Evolutionary conservation across 1,284 basidiomycete species (phyloP).

Genomic region (Cryptococcus depauperatus): DNA sequence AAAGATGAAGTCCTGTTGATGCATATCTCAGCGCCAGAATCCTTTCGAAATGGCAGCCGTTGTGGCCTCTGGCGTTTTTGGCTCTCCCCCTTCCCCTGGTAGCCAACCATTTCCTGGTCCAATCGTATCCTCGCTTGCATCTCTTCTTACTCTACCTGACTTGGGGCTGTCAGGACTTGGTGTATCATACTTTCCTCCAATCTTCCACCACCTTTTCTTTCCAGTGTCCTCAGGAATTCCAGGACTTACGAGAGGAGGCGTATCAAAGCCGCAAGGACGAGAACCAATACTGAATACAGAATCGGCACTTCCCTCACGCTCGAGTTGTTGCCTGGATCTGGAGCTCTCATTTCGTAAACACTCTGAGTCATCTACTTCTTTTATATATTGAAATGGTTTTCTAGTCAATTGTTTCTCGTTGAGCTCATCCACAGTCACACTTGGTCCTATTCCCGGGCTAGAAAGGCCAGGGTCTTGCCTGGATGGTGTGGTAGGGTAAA

Average conservation of each 20-base stretch:
- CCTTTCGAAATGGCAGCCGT: slow-evolving; percentile 2
- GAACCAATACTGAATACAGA: background rate
- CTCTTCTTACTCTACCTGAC: slow-evolving; percentile 11
- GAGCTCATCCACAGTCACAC: slow-evolving; percentile 15
- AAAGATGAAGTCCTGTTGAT: background rate
- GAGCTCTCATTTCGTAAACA: slow-evolving; percentile 20
- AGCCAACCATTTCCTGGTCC: slow-evolving; percentile 4
- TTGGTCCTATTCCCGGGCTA: slow-evolving; percentile 13
- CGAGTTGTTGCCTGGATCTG: slow-evolving; percentile 3
- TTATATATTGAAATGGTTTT: slow-evolving; percentile 1
- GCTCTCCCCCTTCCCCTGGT: slow-evolving; percentile 6
- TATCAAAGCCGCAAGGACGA: background rate
- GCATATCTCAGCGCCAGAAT: slow-evolving; percentile 8
- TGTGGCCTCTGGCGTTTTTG: slow-evolving; percentile 8
- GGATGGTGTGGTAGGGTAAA: background rate
- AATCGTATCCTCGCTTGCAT: slow-evolving; percentile 20
- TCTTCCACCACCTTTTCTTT: slow-evolving; percentile 32
- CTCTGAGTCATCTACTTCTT: slow-evolving; percentile 2
- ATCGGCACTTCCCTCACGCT: background rate
- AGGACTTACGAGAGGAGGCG: background rate
- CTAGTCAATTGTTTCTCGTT: slow-evolving; percentile 11
- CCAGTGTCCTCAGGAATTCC: background rate
- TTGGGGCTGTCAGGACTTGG: background rate
- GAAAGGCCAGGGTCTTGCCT: slow-evolving; percentile 7
- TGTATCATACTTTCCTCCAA: slow-evolving; percentile 3